These are phyloP conservation scores for Pythium dissimile DNA, from an alignment of 352 stramenopile genomes.

Conservation along the genomic window DNA sequence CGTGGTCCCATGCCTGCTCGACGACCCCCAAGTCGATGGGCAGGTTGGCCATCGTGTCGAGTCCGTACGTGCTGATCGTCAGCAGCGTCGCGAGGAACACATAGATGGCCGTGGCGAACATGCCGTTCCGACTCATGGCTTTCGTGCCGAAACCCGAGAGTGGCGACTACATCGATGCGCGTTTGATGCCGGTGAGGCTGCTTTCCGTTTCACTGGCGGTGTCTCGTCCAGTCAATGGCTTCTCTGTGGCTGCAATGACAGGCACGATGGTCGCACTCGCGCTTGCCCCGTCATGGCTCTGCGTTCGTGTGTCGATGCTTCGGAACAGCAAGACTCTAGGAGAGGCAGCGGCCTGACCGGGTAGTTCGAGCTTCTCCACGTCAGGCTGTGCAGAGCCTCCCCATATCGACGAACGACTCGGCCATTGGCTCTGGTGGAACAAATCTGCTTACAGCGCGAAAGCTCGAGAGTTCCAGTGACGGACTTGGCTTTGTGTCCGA, in stretches of 20 bases:
- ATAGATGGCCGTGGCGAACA: constrained; percentile 13
- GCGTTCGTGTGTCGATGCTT: background rate
- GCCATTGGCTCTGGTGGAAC: background rate
- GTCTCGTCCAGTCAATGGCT: background rate
- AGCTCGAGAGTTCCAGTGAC: background rate
- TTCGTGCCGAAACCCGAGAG: constrained; percentile 1
- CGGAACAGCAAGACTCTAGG: background rate
- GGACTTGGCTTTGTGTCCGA: background rate
- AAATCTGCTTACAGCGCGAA: no score
- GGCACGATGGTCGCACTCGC: no score
- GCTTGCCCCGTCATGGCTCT: no score
- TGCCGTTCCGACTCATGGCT: constrained; percentile 8
- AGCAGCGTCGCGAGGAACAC: constrained; percentile 15
- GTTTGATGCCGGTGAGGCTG: background rate
- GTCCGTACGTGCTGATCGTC: constrained; percentile 16
- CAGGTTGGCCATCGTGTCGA: constrained; percentile 18
- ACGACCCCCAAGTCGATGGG: constrained; percentile 16
- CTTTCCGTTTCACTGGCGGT: background rate
- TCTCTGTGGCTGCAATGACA: no score
- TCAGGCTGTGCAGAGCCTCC: no score
- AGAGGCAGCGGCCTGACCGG: background rate
- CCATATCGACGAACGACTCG: background rate
- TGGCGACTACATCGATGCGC: background rate
- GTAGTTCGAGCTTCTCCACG: no score
- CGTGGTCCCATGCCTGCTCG: constrained; percentile 14